phyloP scores from a whole-genome alignment of 108 stramenopile species.

The Asterionellopsis glacialis region DNA sequence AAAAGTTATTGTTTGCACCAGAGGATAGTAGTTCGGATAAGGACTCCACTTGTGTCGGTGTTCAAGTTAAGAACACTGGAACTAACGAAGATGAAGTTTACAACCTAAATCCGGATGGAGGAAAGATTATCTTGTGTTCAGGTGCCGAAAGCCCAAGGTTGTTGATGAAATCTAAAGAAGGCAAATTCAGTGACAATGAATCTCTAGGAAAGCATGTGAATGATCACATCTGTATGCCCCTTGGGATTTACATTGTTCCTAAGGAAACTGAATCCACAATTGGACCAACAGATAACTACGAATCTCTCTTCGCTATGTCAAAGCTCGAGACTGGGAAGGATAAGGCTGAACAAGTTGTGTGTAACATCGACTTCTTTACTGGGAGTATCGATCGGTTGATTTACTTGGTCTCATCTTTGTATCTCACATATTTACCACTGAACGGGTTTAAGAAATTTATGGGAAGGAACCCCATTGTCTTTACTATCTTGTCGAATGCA shows the following conservation, averaged over 20 bases:
- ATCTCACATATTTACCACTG: too few relatives aligned
- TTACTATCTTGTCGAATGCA: too few relatives aligned
- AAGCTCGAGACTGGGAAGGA: too few relatives aligned
- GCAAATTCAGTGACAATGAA: constrained; percentile 2
- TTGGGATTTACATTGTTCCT: constrained; percentile 16
- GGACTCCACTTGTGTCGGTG: constrained; percentile 6
- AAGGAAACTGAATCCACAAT: constrained; percentile 5
- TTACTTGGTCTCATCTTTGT: too few relatives aligned
- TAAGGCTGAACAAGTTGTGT: too few relatives aligned
- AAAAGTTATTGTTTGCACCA: background rate
- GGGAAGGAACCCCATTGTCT: too few relatives aligned
- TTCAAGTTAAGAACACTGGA: constrained; percentile 8
- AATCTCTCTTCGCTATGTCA: too few relatives aligned
- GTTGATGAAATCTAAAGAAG: constrained; percentile 9
- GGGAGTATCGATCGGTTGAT: too few relatives aligned
- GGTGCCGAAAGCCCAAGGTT: constrained; percentile 21
- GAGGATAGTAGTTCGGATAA: background rate
- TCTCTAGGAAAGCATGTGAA: constrained; percentile 24
- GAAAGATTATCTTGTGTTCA: constrained; percentile 13
- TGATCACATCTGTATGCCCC: constrained; percentile 30
- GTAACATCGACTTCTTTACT: too few relatives aligned
- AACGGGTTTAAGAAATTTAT: too few relatives aligned
- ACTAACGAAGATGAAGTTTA: background rate
- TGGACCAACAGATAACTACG: too few relatives aligned
- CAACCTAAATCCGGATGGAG: background rate